Evolutionary conservation across 2,329 filamentous ascomycete genomes (phyloP).

Genomic region (Talaromyces albobiverticillius): DNA sequence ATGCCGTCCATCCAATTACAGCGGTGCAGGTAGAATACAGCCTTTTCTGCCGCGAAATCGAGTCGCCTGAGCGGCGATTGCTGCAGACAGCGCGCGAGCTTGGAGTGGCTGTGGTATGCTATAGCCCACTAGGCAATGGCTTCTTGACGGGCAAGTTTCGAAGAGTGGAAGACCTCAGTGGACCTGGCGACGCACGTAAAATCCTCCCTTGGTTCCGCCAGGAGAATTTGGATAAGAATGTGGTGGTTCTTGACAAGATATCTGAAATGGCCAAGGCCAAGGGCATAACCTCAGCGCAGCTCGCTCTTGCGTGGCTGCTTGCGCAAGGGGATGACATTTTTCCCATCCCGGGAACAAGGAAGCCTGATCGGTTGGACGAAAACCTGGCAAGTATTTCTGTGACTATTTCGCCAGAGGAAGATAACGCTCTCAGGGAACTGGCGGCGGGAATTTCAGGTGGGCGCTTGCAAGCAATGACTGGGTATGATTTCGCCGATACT

Average conservation of each 20-base stretch:
- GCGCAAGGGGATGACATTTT: conserved; percentile 50
- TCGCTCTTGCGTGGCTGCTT: conserved; percentile 50
- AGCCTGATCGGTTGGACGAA: conserved; percentile 36
- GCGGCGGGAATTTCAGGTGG: conserved; percentile 11
- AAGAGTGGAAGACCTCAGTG: conserved; percentile 44
- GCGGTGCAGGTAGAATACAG: conserved; percentile 61
- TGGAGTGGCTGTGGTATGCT: conserved; percentile 57
- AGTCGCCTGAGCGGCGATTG: conserved; percentile 13
- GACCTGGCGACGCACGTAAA: conserved; percentile 43
- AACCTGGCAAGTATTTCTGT: conserved; percentile 26
- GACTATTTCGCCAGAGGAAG: not conserved
- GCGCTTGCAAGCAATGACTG: conserved; percentile 18
- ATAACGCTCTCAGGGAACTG: not conserved
- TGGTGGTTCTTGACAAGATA: conserved; percentile 47
- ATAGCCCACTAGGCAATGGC: conserved; percentile 59
- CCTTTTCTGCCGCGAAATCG: conserved; percentile 42
- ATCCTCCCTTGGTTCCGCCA: conserved; percentile 49
- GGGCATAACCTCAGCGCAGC: conserved; percentile 43
- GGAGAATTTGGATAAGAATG: conserved; percentile 50
- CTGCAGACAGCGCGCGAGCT: conserved; percentile 33
- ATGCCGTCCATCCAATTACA: conserved; percentile 52
- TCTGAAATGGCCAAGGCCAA: conserved; percentile 45
- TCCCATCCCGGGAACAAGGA: conserved; percentile 44
- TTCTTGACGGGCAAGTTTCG: conserved; percentile 52
- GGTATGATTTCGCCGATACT: conserved; percentile 20